Evolutionary conservation across 768 basidiomycete species (phyloP), one percentile per base, ranked within the genome.

Genomic region (Termitomyces sp.): DNA sequence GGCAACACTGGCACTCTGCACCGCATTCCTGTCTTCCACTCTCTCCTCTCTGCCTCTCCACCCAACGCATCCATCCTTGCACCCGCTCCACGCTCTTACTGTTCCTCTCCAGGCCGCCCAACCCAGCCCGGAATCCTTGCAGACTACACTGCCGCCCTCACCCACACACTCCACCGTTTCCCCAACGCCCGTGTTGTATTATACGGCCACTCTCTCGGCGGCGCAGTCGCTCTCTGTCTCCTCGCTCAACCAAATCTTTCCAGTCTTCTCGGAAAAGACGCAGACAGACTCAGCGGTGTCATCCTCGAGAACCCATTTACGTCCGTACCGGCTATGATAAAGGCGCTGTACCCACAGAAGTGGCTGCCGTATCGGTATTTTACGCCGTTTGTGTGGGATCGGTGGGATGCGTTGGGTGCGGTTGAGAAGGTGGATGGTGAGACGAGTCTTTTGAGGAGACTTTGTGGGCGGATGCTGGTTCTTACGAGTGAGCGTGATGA

Each of bases 291-390:
- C 25, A 60, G 65, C 17, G 82, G 79, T 2, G 57, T 82, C 11
- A 70, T 83, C 8, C 69, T 83, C 5, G 83, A 84, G 69, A 84
- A 84, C 66, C 76, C 83, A 0, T 78, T 84, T 57, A 69, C 79
- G 1, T 80, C 77, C 15, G 74, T 82, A 20, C 76, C 78, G 0
- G 73, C 63, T 7, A 83, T 84, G 82, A 73, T 83, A 14, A 65
- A 69, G 25, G 75, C 78, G 9, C 68, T 84, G 7, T 83, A 84
- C 61, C 79, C 81, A 0, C 74, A 79, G 46, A 69, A 67, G 20
- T 82, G 79, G 80, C 61, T 83, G 6, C 83, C 83, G 0, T 83
- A 84, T 63, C 79, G 75, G 38, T 77, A 80, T 60, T 73, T 84
- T n/a, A 72, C 72, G 3, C 72, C 74, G 0, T 69, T 81, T 40